Evolutionary conservation across 805 yeast species (phyloP), one percentile per base, ranked within the genome.

Genomic region (Cyberlindnera petersonii): DNA sequence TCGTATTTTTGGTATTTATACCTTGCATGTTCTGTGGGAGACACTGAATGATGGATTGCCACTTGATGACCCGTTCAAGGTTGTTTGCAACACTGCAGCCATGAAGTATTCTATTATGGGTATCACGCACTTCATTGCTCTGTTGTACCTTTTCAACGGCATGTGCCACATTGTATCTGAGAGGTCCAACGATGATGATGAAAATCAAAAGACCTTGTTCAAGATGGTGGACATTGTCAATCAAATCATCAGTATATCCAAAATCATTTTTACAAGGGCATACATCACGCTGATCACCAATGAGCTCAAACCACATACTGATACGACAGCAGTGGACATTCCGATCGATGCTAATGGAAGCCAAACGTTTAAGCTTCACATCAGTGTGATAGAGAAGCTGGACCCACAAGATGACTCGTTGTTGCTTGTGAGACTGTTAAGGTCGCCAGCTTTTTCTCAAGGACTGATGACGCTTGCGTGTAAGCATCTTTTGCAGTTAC

Each of bases 41-140:
- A 36, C 48, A 9, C 27, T 54, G 4, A 43, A 38, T 20, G 42
- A 40, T 13, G 46, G 52, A 7, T 20, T 39, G 1, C 37, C 33
- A 6, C 16, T 26, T 8, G 35, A 38, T 32, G 49, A 49, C 21
- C 43, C 44, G 4, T 20, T 39, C 14, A 41, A 34, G 23, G 37
- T 28, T 7, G 22, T 23, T 6, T 52, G 43, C 26, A 35, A 33
- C 9, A 49, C 48, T 23, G 49, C 52, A 5, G 33, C 37, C 2
- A 29, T 52, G 44, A 55, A 53, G 28, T 55, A 43, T 43, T 48
- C 50, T 24, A 28, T 49, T 2, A 26, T 53, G 14, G 41, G 46
- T 8, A 41, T 51, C 2, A 47, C 52, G 0, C 55, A 55, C 33
- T 23, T 48, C 26, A 45, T 55, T 33, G 57, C 47, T 23, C 15